phyloP scores from a whole-genome alignment of 192 early-diverging fungal genomes.

The Linnemannia schmuckeri region DNA sequence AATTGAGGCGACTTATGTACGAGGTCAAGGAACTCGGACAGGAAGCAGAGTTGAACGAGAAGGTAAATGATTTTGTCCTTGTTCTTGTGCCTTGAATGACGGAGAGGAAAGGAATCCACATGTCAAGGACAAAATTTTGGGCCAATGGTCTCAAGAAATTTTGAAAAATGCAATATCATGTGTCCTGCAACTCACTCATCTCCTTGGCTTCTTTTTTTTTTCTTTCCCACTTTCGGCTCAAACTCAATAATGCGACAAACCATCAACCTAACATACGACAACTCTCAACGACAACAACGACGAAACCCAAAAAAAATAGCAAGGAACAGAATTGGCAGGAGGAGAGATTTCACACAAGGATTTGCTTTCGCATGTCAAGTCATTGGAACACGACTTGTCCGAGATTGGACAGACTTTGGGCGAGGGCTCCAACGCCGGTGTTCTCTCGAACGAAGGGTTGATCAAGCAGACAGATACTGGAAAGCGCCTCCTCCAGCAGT shows the following conservation, averaged over 20 bases:
- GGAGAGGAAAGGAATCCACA: not conserved
- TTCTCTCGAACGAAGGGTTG: conserved; percentile 47
- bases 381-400: conserved; percentile 64
- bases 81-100: not conserved
- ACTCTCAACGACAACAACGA: not conserved
- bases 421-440: conserved; percentile 42
- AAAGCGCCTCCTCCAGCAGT: conserved; percentile 64
- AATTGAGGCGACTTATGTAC: conserved; percentile 80
- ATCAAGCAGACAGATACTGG: conserved; percentile 64
- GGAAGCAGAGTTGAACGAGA: conserved; percentile 70
- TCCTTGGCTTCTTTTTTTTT: not conserved
- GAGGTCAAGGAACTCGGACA: conserved; percentile 87
- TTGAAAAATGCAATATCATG: not conserved
- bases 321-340: conserved; percentile 45
- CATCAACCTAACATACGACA: not conserved
- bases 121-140: conserved; percentile 20
- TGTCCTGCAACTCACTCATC: not conserved
- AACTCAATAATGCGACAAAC: not conserved
- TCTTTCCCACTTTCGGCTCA: not conserved
- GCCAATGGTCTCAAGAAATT: conserved; percentile 6
- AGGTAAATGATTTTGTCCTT: conserved; percentile 42
- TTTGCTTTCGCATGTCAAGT: conserved; percentile 62
- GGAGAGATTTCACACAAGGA: conserved; percentile 59
- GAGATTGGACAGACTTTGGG: conserved; percentile 62
- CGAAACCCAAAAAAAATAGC: conserved; percentile 10